Base-by-base conservation (phyloP, 1,284 basidiomycete genomes). In the Hymenochaete sp. region DNA sequence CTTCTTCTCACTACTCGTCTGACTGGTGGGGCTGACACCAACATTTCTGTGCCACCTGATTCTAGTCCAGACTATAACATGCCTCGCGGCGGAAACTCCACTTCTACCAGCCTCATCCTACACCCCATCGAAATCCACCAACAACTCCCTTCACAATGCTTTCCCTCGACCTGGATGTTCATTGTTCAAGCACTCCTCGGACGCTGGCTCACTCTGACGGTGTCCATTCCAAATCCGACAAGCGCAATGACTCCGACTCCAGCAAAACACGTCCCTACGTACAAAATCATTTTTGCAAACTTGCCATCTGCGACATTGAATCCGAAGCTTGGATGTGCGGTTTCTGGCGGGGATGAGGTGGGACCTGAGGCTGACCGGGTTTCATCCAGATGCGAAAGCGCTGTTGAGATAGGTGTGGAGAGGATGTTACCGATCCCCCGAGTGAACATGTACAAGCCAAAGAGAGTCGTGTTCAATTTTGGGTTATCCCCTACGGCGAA, bases 351-450 rank as follows among this genome's bases (percentile, higher is more conserved):
- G 11, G 33, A 49, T 14, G 21, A 28, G n/a, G n/a, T 24, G 10
- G 35, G 14, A 13, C 42, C 22, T 18, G 40, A 35, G 25, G 47
- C 31, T 22, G 32, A 26, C 19, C 32, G 13, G n/a, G 11, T 16
- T 13, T 40, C 18, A 8, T 43, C 43, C 28, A 35, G n/a, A 35
- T 52, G 44, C 18, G 53, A 47, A 29, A 67, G 53, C 1, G 56
- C 55, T 1, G 67, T 62, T 6, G 67, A 62, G 35, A 71, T 64
- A 4, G 67, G 68, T 6, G 66, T 66, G 4, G 65, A 66, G 2
- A 70, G 52, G 24, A 71, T 61, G 44, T 67, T 68, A 1, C 67
- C 67, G 3, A 70, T 48, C 0, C 68, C 67, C 7, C 67, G 56
- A 1, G 64, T 60, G 27, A 67, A 55, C 16, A 64, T 54, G 16